These are phyloP conservation scores for Climacium dendroides DNA, from an alignment of 225 moss, liverwort and hornwort species.

Conservation along the genomic window DNA sequence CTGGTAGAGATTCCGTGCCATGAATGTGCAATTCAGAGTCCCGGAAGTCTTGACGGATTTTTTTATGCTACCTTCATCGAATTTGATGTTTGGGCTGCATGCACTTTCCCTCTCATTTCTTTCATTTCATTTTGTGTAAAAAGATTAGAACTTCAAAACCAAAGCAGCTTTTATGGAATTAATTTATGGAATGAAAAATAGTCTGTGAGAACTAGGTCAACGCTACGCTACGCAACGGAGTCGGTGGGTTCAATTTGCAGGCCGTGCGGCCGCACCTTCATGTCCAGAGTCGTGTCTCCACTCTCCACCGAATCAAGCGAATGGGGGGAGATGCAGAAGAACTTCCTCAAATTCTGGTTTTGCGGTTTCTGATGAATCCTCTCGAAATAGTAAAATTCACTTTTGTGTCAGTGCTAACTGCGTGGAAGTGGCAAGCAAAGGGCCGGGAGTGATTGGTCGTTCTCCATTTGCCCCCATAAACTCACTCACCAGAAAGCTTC, in stretches of 20 bases:
- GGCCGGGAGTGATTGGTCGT: background rate
- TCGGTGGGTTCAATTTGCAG: background rate
- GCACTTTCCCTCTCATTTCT: background rate
- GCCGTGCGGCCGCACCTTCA: background rate
- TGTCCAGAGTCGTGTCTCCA: background rate
- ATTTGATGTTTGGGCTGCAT: background rate
- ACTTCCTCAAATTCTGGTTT: background rate
- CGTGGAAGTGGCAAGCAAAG: background rate
- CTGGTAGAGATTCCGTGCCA: background rate
- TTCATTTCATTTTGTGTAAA: background rate
- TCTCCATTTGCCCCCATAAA: background rate
- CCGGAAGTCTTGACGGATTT: background rate
- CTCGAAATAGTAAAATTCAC: background rate
- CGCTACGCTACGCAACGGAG: background rate
- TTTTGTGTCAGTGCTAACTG: background rate
- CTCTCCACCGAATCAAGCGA: background rate
- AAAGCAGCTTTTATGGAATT: background rate
- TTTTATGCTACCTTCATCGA: background rate
- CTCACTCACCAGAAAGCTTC: background rate
- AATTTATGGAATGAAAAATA: background rate
- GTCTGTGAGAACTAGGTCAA: no score
- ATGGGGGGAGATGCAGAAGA: background rate
- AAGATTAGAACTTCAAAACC: background rate
- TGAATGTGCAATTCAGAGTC: background rate
- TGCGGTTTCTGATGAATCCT: background rate